Base-by-base conservation (phyloP, 371 early-diverging fungal species). In the Lichtheimia ramosa region DNA sequence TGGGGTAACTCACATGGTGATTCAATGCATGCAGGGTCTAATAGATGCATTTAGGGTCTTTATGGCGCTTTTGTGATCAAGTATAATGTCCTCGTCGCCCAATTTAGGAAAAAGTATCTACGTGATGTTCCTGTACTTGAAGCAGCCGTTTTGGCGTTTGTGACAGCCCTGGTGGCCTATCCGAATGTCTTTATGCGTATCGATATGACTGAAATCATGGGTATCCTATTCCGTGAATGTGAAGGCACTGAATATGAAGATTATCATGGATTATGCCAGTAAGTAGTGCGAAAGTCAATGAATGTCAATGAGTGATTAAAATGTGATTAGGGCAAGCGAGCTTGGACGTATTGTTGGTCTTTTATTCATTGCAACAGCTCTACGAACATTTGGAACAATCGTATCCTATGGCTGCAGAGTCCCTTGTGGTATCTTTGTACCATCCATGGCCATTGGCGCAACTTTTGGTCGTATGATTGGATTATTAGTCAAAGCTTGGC, bases 381-480 rank as follows among this genome's bases (percentile, higher is more conserved):
- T 93, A 23, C 81, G 92, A 18, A 74, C 83, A 15, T 56, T 73
- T 8, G 84, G 90, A n/a, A 89, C 90, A 0, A 82, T 88, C 13
- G 62, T 92, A 20, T 81, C 94, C 5, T 94, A 92, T 66, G 95
- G 95, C 14, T 77, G 86, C 64, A 81, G 75, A 43, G 87, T 96
- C 1, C 98, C 99, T 14, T 91, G 92, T 52, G 98, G 99, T 55
- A 92, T 95, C 6, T 97, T 97, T 69, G 90, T 95, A 25, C 97
- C 97, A 0, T 89, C 93, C 27, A 96, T 98, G 96, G 93, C 91
- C 1, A 89, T 95, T 43, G 99, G 99, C 3, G 98, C 97, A 1
- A 85, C 89, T 7, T 90, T 90, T 75, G 99, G 99, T 1, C 83
- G 99, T 14, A 86, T 93, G 79, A 63, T 97, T 28, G 99, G 97